Base-by-base conservation (phyloP, 1,284 basidiomycete genomes). In the Sporisorium exsertum region DNA sequence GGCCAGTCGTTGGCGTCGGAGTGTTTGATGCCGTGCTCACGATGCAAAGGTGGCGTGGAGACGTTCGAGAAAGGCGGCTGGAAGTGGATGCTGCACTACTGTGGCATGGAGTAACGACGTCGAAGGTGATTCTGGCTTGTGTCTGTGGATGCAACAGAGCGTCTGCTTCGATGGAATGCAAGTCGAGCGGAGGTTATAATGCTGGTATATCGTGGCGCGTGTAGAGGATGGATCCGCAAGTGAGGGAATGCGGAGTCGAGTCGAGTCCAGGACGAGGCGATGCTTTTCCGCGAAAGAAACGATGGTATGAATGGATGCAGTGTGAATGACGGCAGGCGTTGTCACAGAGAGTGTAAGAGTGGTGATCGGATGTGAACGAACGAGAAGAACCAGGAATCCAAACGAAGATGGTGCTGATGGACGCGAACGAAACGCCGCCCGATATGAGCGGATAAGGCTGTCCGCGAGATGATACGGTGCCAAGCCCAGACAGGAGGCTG, bases 221-320 rank as follows among this genome's bases (percentile, higher is more conserved):
- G 15, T 9, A 29, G 15, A 10, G 15, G 35, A 9, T 15, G 35
- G 13, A 12, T 10, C 35, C 35, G 12, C 32, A 15, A 15, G 15
- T 12, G 35, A 49, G 10, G 29, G 47, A 27, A 32, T 4, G 7
- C 16, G 27, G 22, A 15, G 24, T 18, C 16, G 46, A 16, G 26
- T n/a, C 26, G 52, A 24, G 37, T 35, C 22, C 43, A 32, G 24
- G 26, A 29, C 1, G 53, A 60, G 61, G 46, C 54, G 27, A 61
- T 67, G 54, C 64, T 60, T 61, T 56, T 61, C 47, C 46, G 20
- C 29, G 3, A 8, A 12, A 24, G 37, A 40, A 40, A 40, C 5
- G 8, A 10, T n/a, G 18, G 43, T 46, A 27, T 15, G 15, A 29
- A 35, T 1, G 32, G 54, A 20, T 29, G 24, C 47, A 32, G 18